phyloP scores from a whole-genome alignment of 2,329 filamentous ascomycete species.

The Paracamarosporium sp. region DNA sequence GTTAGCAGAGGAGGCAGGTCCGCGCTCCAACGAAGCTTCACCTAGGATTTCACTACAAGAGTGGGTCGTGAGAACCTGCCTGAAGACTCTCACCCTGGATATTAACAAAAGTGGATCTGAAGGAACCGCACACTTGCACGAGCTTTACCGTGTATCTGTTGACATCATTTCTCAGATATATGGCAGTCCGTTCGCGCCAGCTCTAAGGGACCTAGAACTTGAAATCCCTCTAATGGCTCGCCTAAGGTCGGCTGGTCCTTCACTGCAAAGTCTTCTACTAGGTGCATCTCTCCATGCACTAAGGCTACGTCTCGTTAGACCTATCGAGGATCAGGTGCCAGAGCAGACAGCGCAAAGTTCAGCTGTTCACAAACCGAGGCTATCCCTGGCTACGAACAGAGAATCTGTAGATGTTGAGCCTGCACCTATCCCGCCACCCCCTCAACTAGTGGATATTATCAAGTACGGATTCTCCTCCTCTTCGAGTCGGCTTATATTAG shows the following conservation, averaged over 20 bases:
- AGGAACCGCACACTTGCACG: conserved; percentile 59
- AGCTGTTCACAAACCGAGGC: conserved; percentile 33
- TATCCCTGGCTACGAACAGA: conserved; percentile 38
- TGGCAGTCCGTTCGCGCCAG: conserved; percentile 65
- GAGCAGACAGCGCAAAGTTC: conserved; percentile 28
- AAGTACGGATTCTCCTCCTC: conserved; percentile 79
- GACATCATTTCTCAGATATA: conserved; percentile 70
- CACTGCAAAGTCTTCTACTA: conserved; percentile 78
- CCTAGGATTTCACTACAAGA: conserved; percentile 65
- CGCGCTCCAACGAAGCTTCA: conserved; percentile 55
- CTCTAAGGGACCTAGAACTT: conserved; percentile 69
- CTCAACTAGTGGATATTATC: conserved; percentile 81
- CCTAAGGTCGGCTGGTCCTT: conserved; percentile 64
- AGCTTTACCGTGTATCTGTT: conserved; percentile 74
- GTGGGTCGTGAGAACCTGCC: conserved; percentile 70
- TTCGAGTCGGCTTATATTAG: conserved; percentile 77
- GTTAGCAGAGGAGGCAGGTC: conserved; percentile 68
- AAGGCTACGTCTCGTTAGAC: conserved; percentile 60
- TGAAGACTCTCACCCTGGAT: conserved; percentile 65
- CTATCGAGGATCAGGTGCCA: conserved; percentile 22
- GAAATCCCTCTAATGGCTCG: conserved; percentile 75
- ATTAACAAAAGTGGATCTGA: conserved; percentile 37
- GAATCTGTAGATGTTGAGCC: conserved; percentile 40
- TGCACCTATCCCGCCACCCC: conserved; percentile 61
- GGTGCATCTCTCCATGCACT: conserved; percentile 79